Base-by-base conservation (phyloP, 352 stramenopile genomes). In the Phytopythium kandeliae region DNA sequence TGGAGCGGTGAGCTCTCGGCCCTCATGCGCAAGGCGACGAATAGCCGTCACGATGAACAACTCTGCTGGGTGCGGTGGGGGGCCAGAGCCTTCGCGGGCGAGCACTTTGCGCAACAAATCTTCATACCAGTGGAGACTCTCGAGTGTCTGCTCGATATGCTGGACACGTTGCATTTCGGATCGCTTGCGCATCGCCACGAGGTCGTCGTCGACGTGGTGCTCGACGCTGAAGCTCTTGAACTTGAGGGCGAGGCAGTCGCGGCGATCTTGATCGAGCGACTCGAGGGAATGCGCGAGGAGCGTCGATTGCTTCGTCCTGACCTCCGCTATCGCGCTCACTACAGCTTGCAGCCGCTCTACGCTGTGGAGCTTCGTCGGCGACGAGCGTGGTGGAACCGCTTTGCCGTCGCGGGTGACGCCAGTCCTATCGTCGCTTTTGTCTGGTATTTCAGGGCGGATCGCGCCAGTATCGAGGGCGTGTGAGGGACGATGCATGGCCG, bases 21-120 rank as follows among this genome's bases (percentile, higher is more conserved):
- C 77, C 24, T 67, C 60, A 25, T 71, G 71, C 11, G 68, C 58
- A 8, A 78, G 51, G 12, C 49, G 58, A 17, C 75, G 68, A 42
- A 89, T 76, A 22, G 63, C 73, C 38, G 79, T 62, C 24, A 84
- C 36, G 22, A 85, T 40, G 47, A 91, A 85, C 15, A 64, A 21
- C 47, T 86, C 75, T 17, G 77, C 74, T 12, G 77, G 59, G 19
- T 79, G 74, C 16, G 67, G 60, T 28, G 56, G 26, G 12, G 41
- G 35, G 30, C 17, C 47, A 17, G 51, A 16, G 26, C 34, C 37
- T 53, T 85, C 71, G 26, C 71, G 67, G 13, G 49, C 54, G 34
- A 85, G 30, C 31, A 89, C 52, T 5, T 73, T 63, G 9, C 60
- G 60, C 40, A 91, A 60, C 30, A 89, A 26, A 6, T 78, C 77